Conservation (phyloP, 768 basidiomycete species). For the Xanthoconium stramineum region DNA sequence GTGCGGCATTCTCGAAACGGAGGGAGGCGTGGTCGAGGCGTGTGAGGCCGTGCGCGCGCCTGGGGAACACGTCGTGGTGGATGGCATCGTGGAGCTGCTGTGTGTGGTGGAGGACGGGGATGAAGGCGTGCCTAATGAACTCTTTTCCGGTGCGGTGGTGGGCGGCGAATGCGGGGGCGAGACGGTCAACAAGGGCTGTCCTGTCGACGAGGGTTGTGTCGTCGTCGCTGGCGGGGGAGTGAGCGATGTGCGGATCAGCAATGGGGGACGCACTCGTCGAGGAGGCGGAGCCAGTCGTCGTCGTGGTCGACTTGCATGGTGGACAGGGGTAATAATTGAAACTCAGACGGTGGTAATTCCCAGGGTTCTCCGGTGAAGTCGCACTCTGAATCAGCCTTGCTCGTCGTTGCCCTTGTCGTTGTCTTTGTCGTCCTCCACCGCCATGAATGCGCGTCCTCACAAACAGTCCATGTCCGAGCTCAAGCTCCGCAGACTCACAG, state of each 20-base stretch:
- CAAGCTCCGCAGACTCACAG: conserved; percentile 88
- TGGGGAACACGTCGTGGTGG: conserved; percentile 32
- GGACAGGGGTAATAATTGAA: conserved; percentile 11
- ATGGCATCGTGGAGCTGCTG: conserved; percentile 35
- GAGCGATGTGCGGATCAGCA: not conserved
- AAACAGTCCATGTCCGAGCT: conserved; percentile 98
- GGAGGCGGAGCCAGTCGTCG: conserved; percentile 29
- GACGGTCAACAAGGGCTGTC: conserved; percentile 44
- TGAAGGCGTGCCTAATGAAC: conserved; percentile 30
- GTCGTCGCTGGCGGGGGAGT: conserved; percentile 31
- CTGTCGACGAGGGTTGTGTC: conserved; percentile 40
- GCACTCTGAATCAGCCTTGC: conserved; percentile 4
- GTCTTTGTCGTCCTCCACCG: not conserved
- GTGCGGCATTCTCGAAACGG: conserved; percentile 43
- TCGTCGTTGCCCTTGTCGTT: not conserved
- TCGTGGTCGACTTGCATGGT: conserved; percentile 8
- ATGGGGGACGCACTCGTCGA: conserved; percentile 22
- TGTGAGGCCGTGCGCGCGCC: conserved; percentile 40
- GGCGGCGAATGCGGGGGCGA: conserved; percentile 37
- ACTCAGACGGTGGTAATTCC: conserved; percentile 17
- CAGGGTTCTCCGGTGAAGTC: conserved; percentile 1
- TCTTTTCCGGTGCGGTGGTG: conserved; percentile 31
- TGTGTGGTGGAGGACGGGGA: conserved; percentile 36
- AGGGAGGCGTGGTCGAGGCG: conserved; percentile 56
- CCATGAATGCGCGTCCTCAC: conserved; percentile 73